Evolutionary conservation across 169 alveolate species (phyloP).

Genomic region (Plasmodium gonderi): DNA sequence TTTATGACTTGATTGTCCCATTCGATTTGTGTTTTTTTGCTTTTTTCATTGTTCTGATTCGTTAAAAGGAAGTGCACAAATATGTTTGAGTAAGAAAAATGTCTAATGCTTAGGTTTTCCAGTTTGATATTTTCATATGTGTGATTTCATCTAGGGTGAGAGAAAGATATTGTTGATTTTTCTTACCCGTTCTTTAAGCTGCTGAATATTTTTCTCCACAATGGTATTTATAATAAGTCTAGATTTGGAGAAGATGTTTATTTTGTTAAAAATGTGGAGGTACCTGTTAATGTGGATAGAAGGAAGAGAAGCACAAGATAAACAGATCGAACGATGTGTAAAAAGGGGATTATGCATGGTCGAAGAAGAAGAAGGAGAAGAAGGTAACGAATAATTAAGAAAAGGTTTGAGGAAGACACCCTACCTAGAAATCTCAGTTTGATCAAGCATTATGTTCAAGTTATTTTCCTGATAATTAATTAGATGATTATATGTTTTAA

Average conservation of each 20-base stretch:
- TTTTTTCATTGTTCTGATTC: slow-evolving; percentile 1
- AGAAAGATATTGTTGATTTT: too few relatives aligned
- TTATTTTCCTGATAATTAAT: slow-evolving; percentile 5
- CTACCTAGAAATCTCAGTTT: not conserved
- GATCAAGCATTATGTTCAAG: not conserved
- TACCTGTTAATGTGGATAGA: not conserved
- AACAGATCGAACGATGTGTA: too few relatives aligned
- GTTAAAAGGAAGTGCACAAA: too few relatives aligned
- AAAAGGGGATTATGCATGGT: too few relatives aligned
- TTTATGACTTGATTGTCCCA: slow-evolving; percentile 2
- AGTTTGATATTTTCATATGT: too few relatives aligned
- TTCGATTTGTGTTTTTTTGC: not conserved
- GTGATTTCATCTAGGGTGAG: too few relatives aligned
- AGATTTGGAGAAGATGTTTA: slow-evolving; percentile 11
- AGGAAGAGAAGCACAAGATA: not conserved
- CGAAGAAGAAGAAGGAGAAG: not conserved
- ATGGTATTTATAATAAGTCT: slow-evolving; percentile 1
- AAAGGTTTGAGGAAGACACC: not conserved
- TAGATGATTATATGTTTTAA: not conserved
- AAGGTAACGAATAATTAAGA: not conserved
- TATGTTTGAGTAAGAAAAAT: too few relatives aligned
- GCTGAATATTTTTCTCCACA: not conserved
- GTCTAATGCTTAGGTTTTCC: too few relatives aligned
- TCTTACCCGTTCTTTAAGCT: not conserved
- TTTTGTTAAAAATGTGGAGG: slow-evolving; percentile 28